Evolutionary conservation across 352 stramenopile genomes (phyloP).

Genomic region (Phytophthora sansomeana): DNA sequence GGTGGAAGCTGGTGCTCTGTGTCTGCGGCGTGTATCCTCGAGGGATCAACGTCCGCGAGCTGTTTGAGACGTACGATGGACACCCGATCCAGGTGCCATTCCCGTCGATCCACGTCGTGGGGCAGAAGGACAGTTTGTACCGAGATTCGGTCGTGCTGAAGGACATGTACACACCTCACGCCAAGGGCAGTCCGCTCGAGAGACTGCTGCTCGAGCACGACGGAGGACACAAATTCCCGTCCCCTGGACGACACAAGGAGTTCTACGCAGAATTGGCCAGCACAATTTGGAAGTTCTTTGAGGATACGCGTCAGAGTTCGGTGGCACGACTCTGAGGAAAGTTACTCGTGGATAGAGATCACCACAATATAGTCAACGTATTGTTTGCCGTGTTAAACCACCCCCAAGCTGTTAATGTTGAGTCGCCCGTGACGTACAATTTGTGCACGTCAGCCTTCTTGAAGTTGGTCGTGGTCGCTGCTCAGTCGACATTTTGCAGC

Average conservation of each 20-base stretch:
- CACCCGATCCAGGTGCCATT: constrained; percentile 50
- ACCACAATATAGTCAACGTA: constrained; percentile 24
- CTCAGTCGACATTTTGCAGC: constrained; percentile 38
- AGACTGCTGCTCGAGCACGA: constrained; percentile 55
- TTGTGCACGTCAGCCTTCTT: constrained; percentile 30
- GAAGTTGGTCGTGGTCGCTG: constrained; percentile 31
- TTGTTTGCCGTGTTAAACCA: constrained; percentile 14
- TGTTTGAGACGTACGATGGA: constrained; percentile 56
- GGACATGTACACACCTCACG: constrained; percentile 52
- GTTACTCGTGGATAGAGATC: constrained; percentile 20
- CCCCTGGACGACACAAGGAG: constrained; percentile 48
- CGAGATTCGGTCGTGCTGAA: constrained; percentile 48
- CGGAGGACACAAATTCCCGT: constrained; percentile 76
- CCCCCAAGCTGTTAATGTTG: neutral
- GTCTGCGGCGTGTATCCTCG: constrained; percentile 49
- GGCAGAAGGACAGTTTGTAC: constrained; percentile 59
- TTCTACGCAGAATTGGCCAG: constrained; percentile 54
- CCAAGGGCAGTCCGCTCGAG: constrained; percentile 41
- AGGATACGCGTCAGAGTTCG: constrained; percentile 39
- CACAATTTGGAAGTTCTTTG: constrained; percentile 59
- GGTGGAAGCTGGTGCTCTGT: constrained; percentile 66
- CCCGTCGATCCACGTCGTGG: constrained; percentile 71
- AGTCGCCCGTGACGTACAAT: constrained; percentile 1
- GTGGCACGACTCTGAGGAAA: constrained; percentile 36
- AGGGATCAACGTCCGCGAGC: constrained; percentile 46